Base-by-base conservation (phyloP, 2,329 filamentous ascomycete species). In the Zymoseptoria pseudotritici region DNA sequence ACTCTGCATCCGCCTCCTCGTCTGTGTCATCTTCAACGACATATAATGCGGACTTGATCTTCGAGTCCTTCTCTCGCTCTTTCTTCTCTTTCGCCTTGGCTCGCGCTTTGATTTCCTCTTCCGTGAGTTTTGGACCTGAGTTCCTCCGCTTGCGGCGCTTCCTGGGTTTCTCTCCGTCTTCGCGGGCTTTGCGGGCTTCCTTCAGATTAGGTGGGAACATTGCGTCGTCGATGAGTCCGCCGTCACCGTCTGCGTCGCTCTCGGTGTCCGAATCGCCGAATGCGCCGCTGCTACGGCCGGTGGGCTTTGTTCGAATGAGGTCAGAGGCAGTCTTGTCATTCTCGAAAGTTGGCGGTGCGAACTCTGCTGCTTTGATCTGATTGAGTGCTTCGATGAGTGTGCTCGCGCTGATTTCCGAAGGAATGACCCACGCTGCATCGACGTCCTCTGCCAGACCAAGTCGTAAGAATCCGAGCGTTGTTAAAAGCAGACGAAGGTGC, bases 11-110 rank as follows among this genome's bases (percentile, higher is more conserved):
- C 59, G 84, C 83, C 53, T 91, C 90, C 36, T 83, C 85, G 69
- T 96, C 91, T n/a, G 83, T 87, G 66, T 96, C 91, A 57, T 97
- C 94, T 71, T 97, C 94, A 60, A 88, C 84, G 55, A 99, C 88
- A 68, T 86, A 93, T 49, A 93, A 76, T 22, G 87, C 86, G 68
- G 89, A 95, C 79, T 97, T 97, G 76, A 94, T 88, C 71, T 88
- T 89, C 31, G 80, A 79, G 54, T 85, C 82, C 74, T 91, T 91
- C 69, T 92, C 90, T n/a, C 83, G 77, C 65, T 96, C 86, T 65
- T 84, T 87, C 56, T 86, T 80, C 57, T 84, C 81, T 46, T 87
- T 81, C 58, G 80, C 82, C 11, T 81, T 80, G 11, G 85, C 85
- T 58, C 82, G 83, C 65, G 84, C 85, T 31, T 83, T 79, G 17